Evolutionary conservation across 129 eudicot species (phyloP).

Genomic region (Flaveria bidentis): DNA sequence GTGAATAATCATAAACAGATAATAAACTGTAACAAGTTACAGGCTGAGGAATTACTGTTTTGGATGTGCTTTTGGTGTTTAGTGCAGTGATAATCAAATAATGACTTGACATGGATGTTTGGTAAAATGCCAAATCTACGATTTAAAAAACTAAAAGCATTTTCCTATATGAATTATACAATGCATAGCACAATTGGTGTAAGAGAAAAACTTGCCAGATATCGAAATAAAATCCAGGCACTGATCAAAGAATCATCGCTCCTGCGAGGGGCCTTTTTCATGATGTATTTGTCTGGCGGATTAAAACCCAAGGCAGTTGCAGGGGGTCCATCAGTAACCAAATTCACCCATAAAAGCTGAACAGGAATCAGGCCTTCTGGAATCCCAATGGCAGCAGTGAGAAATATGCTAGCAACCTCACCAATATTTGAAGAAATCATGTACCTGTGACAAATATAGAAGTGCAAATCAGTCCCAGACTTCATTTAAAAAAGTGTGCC

Average conservation of each 20-base stretch:
- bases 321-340: constrained; percentile 85
- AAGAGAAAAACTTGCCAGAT: constrained; percentile 40
- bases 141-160: too few relatives aligned
- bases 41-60: too few relatives aligned
- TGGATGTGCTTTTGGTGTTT: too few relatives aligned
- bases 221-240: constrained; percentile 80
- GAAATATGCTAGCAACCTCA: constrained; percentile 73
- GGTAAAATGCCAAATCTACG: too few relatives aligned
- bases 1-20: too few relatives aligned
- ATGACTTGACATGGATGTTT: too few relatives aligned
- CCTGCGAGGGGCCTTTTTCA: constrained; percentile 77
- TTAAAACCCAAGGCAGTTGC: constrained; percentile 88
- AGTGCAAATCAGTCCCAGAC: background rate
- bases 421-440: constrained; percentile 89
- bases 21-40: too few relatives aligned
- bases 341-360: constrained; percentile 86
- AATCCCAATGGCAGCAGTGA: constrained; percentile 76
- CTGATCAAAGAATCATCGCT: constrained; percentile 77
- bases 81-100: too few relatives aligned
- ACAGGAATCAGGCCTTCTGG: constrained; percentile 89
- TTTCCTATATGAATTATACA: too few relatives aligned
- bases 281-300: constrained; percentile 76
- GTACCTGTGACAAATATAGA: constrained; percentile 43
- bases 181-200: too few relatives aligned
- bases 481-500: background rate